phyloP scores from a whole-genome alignment of 1,284 basidiomycete genomes.

The Hortiboletus rubellus region DNA sequence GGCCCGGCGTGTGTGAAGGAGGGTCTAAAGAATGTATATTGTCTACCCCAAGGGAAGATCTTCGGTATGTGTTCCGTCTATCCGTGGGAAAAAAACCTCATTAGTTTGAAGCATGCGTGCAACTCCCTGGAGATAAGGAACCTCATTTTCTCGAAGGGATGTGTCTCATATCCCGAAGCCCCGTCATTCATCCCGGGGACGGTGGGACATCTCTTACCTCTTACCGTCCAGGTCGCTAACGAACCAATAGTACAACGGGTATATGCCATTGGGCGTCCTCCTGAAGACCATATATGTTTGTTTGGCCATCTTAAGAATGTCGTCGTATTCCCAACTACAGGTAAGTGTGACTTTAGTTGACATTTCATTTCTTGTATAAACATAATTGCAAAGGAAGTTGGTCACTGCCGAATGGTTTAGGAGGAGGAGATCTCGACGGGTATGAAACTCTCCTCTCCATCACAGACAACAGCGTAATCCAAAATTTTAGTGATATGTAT shows the following conservation, averaged over 20 bases:
- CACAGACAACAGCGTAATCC: constrained; percentile 9
- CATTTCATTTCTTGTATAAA: not conserved
- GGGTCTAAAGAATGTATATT: constrained; percentile 53
- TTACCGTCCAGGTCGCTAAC: constrained; percentile 1
- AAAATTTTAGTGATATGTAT: constrained; percentile 50
- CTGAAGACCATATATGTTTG: constrained; percentile 52
- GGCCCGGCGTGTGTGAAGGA: constrained; percentile 56
- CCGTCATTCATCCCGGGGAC: constrained; percentile 72
- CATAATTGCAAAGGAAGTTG: constrained; percentile 46
- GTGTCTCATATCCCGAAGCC: constrained; percentile 65
- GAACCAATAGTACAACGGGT: constrained; percentile 60
- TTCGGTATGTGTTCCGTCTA: constrained; percentile 50
- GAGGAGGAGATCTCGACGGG: constrained; percentile 77
- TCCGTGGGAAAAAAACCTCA: constrained; percentile 9
- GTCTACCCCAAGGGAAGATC: constrained; percentile 54
- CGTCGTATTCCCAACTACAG: constrained; percentile 69
- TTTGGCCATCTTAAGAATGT: constrained; percentile 68
- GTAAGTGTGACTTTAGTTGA: constrained; percentile 39
- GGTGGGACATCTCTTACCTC: constrained; percentile 40
- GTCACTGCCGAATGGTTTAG: constrained; percentile 66
- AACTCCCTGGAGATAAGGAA: constrained; percentile 44
- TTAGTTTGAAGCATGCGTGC: constrained; percentile 56
- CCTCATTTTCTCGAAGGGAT: constrained; percentile 55
- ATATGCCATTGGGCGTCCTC: constrained; percentile 69
- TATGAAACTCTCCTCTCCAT: constrained; percentile 33